phyloP scores from a whole-genome alignment of 176 grass and related monocot genomes.

The Rhipidocladum racemiflorum region DNA sequence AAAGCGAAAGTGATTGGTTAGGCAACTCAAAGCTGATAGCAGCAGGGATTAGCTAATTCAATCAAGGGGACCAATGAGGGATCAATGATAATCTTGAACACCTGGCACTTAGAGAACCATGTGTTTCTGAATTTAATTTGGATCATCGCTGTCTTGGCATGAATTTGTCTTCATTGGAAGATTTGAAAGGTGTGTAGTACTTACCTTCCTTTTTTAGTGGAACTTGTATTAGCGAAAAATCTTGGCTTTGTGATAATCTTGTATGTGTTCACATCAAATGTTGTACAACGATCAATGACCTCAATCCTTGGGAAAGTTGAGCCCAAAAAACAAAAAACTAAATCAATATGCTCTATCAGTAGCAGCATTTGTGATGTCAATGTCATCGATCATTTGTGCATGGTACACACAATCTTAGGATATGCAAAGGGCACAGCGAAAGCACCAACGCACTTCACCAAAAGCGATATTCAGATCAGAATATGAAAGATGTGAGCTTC shows the following conservation, averaged over 20 bases:
- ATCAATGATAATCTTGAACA: constrained; percentile 30
- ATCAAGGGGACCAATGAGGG: not conserved
- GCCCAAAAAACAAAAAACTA: not conserved
- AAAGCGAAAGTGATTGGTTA: constrained; percentile 29
- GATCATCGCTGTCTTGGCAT: not conserved
- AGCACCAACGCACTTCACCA: constrained; percentile 10
- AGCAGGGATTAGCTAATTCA: constrained; percentile 14
- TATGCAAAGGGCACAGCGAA: constrained; percentile 5
- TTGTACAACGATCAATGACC: not conserved
- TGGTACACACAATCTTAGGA: not conserved
- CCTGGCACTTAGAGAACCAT: constrained; percentile 25
- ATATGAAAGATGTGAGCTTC: not conserved
- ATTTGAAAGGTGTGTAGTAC: not conserved
- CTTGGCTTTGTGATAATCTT: not conserved
- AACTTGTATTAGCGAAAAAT: not conserved
- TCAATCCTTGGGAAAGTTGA: not conserved
- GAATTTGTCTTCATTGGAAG: not conserved
- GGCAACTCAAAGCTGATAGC: constrained; percentile 27
- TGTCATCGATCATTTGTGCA: not conserved
- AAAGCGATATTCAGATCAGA: not conserved
- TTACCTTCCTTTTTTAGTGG: not conserved
- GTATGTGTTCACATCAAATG: not conserved
- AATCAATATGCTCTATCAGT: not conserved
- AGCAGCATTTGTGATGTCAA: not conserved
- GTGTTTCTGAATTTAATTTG: constrained; percentile 13